phyloP scores from a whole-genome alignment of 139 green algal genomes.

The Chlorella sp. region DNA sequence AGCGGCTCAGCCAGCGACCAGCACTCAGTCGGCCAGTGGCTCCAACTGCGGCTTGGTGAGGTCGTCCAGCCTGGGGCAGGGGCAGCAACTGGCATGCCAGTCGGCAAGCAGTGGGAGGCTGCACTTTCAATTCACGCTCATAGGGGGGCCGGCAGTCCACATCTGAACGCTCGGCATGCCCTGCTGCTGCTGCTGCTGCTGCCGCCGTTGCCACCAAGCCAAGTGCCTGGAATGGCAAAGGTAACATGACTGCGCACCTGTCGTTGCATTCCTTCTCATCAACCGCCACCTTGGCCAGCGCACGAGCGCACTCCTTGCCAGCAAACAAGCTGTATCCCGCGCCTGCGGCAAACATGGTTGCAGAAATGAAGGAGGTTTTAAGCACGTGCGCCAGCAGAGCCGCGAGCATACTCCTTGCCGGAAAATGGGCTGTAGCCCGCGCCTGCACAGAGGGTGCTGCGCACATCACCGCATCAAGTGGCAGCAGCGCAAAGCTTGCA shows the following conservation, averaged over 20 bases:
- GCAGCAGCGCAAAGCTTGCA: no score
- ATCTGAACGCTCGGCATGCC: no score
- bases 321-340: constrained; percentile 57
- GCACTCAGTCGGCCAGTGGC: no score
- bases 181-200: no score
- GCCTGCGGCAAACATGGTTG: no score
- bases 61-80: no score
- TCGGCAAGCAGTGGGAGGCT: neutral
- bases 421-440: constrained; percentile 59
- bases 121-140: neutral
- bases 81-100: no score
- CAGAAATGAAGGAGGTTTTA: no score
- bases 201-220: neutral
- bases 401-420: constrained; percentile 67
- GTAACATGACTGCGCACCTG: constrained; percentile 26
- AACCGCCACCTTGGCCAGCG: constrained; percentile 60
- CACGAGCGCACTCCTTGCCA: constrained; percentile 66
- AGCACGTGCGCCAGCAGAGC: no score
- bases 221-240: neutral
- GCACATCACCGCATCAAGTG: no score
- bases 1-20: no score
- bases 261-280: constrained; percentile 50
- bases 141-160: neutral
- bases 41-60: no score
- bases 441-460: constrained; percentile 28